Conservation (phyloP, 805 yeast genomes). For the Starmerella riodocensis region DNA sequence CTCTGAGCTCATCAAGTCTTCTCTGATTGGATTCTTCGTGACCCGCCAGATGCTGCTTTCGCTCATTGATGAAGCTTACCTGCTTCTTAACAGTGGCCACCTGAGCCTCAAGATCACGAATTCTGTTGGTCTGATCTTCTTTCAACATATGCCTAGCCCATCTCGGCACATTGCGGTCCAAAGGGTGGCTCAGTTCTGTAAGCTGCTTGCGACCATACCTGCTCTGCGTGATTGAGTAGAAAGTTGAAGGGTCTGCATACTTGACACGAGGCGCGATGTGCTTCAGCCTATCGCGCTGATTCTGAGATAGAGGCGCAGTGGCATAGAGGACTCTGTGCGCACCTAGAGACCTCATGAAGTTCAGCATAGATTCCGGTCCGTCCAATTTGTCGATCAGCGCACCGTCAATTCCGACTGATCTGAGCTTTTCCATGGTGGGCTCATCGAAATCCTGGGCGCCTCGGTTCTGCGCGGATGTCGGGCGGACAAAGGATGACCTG, state of each 20-base stretch:
- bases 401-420: constrained; percentile 61
- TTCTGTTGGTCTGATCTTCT: not conserved
- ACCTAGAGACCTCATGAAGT: constrained; percentile 14
- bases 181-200: constrained; percentile 1
- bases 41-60: too few species aligned
- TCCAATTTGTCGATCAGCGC: constrained; percentile 53
- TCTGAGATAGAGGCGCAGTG: constrained; percentile 28
- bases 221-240: constrained; percentile 3
- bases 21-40: too few species aligned
- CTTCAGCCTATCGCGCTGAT: not conserved
- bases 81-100: not conserved
- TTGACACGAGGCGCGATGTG: not conserved
- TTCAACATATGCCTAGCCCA: constrained; percentile 11
- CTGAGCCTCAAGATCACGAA: not conserved
- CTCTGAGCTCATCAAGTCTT: too few species aligned
- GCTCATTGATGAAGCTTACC: not conserved
- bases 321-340: constrained; percentile 53
- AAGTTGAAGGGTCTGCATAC: constrained; percentile 1
- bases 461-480: constrained; percentile 22
- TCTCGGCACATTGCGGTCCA: not conserved
- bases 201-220: constrained; percentile 7
- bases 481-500: constrained; percentile 1
- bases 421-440: constrained; percentile 28
- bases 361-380: constrained; percentile 62
- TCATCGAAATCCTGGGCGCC: constrained; percentile 38